Conservation (phyloP, 345 rosid species). For the Orychophragmus violaceus region DNA sequence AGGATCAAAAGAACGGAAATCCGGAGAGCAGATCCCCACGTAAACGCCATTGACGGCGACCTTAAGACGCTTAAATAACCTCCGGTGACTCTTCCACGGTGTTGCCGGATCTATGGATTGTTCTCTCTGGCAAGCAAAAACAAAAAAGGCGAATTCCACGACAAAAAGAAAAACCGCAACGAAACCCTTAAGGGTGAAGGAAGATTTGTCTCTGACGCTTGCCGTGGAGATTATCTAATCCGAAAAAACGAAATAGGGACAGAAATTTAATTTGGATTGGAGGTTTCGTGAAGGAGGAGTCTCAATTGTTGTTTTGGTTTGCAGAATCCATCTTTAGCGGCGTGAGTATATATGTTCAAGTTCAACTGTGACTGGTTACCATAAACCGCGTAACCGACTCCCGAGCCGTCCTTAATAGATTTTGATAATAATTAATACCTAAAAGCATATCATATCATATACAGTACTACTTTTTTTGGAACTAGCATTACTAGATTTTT, state of each 20-base stretch:
- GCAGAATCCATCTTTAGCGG: background rate
- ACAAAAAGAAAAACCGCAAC: background rate
- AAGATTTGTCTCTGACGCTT: background rate
- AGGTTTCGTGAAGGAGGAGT: slow-evolving; percentile 18
- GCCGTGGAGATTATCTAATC: slow-evolving; percentile 7
- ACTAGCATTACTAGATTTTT: no score
- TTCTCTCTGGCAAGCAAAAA: background rate
- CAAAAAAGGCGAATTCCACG: background rate
- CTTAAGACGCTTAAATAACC: slow-evolving; percentile 35
- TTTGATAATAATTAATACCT: no score
- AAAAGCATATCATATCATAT: no score
- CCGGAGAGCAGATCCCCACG: slow-evolving; percentile 73
- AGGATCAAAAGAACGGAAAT: slow-evolving; percentile 62
- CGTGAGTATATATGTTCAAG: background rate
- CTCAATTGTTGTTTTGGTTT: slow-evolving; percentile 23
- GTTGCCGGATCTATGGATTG: slow-evolving; percentile 6
- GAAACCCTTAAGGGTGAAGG: background rate
- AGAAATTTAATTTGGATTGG: background rate
- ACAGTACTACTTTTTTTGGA: no score
- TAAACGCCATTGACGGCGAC: slow-evolving; percentile 57
- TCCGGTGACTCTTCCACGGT: background rate
- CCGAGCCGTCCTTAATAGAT: background rate
- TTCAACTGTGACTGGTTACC: slow-evolving; percentile 8
- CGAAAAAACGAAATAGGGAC: slow-evolving; percentile 2
- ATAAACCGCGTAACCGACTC: slow-evolving; percentile 28